Conservation (phyloP, 768 basidiomycete genomes). For the Daedaleopsis nitida region DNA sequence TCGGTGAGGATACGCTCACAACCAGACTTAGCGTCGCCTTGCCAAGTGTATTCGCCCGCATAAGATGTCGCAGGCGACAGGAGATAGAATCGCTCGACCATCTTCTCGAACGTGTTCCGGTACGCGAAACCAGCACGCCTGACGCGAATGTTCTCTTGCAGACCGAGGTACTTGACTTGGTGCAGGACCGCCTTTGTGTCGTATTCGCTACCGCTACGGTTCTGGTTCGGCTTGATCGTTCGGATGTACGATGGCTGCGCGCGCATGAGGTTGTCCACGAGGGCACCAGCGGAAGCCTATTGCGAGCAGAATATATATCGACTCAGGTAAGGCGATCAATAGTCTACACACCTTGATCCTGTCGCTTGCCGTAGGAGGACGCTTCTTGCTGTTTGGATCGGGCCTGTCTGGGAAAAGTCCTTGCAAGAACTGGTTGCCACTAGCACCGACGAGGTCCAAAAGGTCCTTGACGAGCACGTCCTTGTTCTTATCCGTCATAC, state of each 20-base stretch:
- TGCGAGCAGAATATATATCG: not conserved
- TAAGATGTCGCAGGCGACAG: conserved; percentile 95
- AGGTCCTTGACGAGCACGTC: conserved; percentile 94
- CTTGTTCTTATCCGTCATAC: conserved; percentile 99
- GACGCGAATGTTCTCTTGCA: conserved; percentile 98
- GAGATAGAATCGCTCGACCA: conserved; percentile 98
- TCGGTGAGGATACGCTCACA: conserved; percentile 93
- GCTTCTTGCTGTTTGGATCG: conserved; percentile 95
- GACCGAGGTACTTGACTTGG: conserved; percentile 98
- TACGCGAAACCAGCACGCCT: conserved; percentile 98
- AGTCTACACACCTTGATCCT: conserved; percentile 78
- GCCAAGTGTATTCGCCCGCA: conserved; percentile 98
- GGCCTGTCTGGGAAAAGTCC: conserved; percentile 90
- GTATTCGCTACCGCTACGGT: conserved; percentile 89
- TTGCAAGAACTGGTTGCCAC: conserved; percentile 85
- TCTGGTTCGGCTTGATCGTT: conserved; percentile 99
- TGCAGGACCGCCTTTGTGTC: conserved; percentile 94
- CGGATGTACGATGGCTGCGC: conserved; percentile 98
- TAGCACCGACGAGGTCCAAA: conserved; percentile 81
- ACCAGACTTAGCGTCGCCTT: conserved; percentile 85
- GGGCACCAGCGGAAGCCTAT: conserved; percentile 88
- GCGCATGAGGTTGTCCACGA: conserved; percentile 97
- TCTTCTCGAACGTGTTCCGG: conserved; percentile 97
- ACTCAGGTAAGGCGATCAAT: not conserved
- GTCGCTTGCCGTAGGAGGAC: conserved; percentile 96